phyloP scores from a whole-genome alignment of 2,329 filamentous ascomycete genomes.

The Talaromyces sp. region DNA sequence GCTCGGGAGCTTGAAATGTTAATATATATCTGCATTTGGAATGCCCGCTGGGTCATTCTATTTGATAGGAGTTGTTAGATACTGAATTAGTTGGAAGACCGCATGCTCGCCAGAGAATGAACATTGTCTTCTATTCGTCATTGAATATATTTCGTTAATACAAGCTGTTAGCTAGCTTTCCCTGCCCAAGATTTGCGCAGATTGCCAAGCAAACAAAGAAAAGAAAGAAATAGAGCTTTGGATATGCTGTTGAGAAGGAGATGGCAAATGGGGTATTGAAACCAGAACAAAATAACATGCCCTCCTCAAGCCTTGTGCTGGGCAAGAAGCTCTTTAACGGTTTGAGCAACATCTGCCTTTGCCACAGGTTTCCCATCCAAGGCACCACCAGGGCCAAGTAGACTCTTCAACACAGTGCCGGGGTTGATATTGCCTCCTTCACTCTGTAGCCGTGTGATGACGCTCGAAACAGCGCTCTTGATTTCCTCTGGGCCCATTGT shows the following conservation, averaged over 20 bases:
- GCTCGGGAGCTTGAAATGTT: slow-evolving; percentile 4
- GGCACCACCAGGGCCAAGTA: slow-evolving; percentile 38
- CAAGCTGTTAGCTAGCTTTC: neutral
- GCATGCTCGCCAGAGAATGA: neutral
- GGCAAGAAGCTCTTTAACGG: slow-evolving; percentile 35
- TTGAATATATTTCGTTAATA: neutral
- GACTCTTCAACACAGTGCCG: slow-evolving; percentile 38
- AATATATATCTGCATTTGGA: neutral
- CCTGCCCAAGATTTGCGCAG: neutral
- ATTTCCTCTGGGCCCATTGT: slow-evolving; percentile 40
- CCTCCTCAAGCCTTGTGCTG: slow-evolving; percentile 14
- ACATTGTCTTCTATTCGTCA: neutral
- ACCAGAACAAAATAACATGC: neutral
- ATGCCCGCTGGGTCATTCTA: neutral
- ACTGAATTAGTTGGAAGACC: neutral
- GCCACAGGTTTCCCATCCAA: slow-evolving; percentile 43
- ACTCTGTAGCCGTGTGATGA: slow-evolving; percentile 31
- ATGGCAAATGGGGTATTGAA: neutral
- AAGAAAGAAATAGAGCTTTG: neutral
- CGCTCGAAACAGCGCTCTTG: slow-evolving; percentile 29
- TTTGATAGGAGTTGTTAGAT: neutral
- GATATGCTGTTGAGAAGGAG: neutral
- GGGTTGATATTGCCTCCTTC: slow-evolving; percentile 32
- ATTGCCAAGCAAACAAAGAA: neutral
- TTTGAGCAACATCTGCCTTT: slow-evolving; percentile 35